Conservation (phyloP, 768 basidiomycete genomes). For the Mrakia frigida region DNA sequence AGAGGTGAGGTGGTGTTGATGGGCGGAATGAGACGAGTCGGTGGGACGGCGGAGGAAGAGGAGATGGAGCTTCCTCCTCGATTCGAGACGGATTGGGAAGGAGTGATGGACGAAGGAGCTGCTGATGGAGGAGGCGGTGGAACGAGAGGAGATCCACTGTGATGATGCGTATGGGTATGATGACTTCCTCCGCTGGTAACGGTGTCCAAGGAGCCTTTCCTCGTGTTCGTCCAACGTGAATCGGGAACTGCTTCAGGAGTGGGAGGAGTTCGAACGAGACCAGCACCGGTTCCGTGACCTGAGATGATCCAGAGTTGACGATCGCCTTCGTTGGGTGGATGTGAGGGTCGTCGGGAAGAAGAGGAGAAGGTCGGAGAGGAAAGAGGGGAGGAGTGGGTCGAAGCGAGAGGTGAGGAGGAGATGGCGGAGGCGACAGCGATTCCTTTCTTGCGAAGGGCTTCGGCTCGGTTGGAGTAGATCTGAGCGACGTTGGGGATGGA, state of each 20-base stretch:
- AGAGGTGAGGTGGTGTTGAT: constrained; percentile 3
- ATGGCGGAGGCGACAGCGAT: constrained; percentile 15
- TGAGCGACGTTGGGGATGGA: constrained; percentile 22
- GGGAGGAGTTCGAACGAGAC: constrained; percentile 3
- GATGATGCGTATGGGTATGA: neutral
- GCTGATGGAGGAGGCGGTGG: neutral
- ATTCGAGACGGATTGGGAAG: neutral
- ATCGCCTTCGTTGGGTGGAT: neutral
- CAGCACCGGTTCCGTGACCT: constrained; percentile 3
- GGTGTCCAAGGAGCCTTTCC: neutral
- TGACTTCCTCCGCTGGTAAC: neutral
- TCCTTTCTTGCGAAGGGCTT: constrained; percentile 25
- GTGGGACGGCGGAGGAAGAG: neutral
- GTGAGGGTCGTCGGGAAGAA: neutral
- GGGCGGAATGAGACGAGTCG: neutral
- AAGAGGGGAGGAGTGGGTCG: neutral
- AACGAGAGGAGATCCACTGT: neutral
- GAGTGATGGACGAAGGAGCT: neutral
- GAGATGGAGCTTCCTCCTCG: neutral
- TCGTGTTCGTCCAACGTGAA: neutral
- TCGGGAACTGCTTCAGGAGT: neutral
- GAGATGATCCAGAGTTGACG: constrained; percentile 26
- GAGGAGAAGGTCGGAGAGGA: constrained; percentile 1
- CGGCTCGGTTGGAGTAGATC: constrained; percentile 25
- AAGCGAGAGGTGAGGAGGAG: constrained; percentile 15